Percentiles rank a stretch among this genome's conserved stretches.
These are phyloP conservation scores for Biscogniauxia mediterranea DNA, from an alignment of 2,329 filamentous ascomycete genomes.

Conservation along the genomic window DNA sequence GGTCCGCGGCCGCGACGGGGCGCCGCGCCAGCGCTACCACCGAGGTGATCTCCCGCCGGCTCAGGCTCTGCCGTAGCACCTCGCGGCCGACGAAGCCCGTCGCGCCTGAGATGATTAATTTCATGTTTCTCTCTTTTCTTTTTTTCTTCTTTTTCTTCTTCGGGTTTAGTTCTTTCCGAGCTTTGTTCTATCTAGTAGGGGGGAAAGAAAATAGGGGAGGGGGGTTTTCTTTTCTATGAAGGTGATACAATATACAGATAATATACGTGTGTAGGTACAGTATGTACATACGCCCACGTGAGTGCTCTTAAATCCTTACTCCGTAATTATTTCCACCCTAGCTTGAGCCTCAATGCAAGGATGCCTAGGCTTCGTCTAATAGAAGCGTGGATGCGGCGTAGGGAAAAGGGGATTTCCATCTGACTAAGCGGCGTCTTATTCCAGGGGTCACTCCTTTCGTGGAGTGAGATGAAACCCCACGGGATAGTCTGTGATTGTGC, in stretches of 20 bases:
- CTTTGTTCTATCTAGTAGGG: neutral
- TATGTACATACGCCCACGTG: no score
- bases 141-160: no score
- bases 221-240: no score
- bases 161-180: no score
- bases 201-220: neutral
- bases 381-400: neutral
- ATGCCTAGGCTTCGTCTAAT: neutral
- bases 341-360: neutral
- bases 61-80: conserved; percentile 42
- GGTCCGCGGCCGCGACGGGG: conserved; percentile 28
- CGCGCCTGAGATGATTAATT: conserved; percentile 45
- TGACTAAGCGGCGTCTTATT: neutral
- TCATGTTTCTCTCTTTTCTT: conserved; percentile 7
- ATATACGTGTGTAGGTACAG: no score
- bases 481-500: no score
- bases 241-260: no score
- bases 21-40: conserved; percentile 43
- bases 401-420: neutral
- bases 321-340: neutral
- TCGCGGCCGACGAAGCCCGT: conserved; percentile 51
- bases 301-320: neutral
- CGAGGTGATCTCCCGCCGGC: conserved; percentile 35
- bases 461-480: no score
- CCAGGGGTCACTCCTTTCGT: no score